Evolutionary conservation across 331 rosid genomes (phyloP).

Genomic region (Pyracantha coccinea): DNA sequence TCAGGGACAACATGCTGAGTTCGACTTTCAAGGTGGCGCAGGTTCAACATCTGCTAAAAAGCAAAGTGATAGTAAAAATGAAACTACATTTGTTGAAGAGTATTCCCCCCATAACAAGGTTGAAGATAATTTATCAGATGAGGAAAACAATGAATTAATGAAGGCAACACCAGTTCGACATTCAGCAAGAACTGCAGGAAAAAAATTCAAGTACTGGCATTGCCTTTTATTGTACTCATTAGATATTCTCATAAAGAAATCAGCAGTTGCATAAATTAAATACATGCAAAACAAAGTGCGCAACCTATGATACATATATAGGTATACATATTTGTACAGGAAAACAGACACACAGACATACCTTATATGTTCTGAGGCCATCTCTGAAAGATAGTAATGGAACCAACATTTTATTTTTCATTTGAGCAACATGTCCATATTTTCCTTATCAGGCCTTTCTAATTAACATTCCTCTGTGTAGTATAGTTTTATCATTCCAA

Average conservation of each 20-base stretch:
- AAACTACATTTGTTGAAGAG: conserved; percentile 22
- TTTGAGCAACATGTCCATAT: not conserved
- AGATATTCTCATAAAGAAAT: conserved; percentile 5
- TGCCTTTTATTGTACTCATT: conserved; percentile 14
- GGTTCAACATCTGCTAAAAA: conserved; percentile 48
- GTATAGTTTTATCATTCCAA: not conserved
- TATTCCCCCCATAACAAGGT: conserved; percentile 32
- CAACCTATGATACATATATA: not conserved
- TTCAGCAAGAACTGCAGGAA: conserved; percentile 56
- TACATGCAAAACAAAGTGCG: not conserved
- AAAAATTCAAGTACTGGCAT: conserved; percentile 56
- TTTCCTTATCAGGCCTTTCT: not conserved
- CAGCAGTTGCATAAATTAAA: not conserved
- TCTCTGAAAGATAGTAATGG: not conserved
- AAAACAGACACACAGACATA: not conserved
- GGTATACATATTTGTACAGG: not conserved
- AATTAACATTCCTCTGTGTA: not conserved
- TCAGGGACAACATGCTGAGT: conserved; percentile 55
- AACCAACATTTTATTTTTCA: not conserved
- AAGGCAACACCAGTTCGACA: conserved; percentile 52
- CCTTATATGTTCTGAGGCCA: not conserved
- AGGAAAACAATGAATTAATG: conserved; percentile 35
- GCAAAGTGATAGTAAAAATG: conserved; percentile 32
- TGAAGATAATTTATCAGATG: conserved; percentile 47
- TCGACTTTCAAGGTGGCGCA: conserved; percentile 82